Base-by-base conservation (phyloP, 1,284 basidiomycete species). In the Sanghuangporus weigelae region DNA sequence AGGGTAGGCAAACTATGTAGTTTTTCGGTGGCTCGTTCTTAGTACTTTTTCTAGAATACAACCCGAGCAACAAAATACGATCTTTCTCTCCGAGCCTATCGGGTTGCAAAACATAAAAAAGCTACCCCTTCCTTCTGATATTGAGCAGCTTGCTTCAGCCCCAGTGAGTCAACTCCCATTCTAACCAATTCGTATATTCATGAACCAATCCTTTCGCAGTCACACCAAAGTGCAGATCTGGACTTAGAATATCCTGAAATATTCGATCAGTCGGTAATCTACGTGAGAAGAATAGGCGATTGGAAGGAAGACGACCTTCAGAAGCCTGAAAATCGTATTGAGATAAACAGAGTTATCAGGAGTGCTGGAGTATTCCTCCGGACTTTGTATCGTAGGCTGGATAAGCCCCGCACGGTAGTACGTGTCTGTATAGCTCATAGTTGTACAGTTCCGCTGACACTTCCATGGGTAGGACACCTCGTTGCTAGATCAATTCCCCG, bases 401-500 rank as follows among this genome's bases (percentile, higher is more conserved):
- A 46, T 46, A 14, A 7, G 16, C 44, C 44, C 44, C 8, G 44
- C 5, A 46, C 44, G 14, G 12, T 46, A 46, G 44, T 46, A 11
- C 44, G 44, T 46, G 44, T 19, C 19, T 46, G 44, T 16, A 3
- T 19, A 12, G 8, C 16, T 46, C 44, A 12, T n/a, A 2, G 14
- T 19, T 46, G 44, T 46, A 19, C 14, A 1, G 44, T 16, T 46
- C 8, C 16, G 7, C 14, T 46, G 14, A 46, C 14, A 3, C 14
- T 16, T 16, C 14, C 12, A 16, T 16, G 44, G 14, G 6, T 46
- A 46, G 44, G 44, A 46, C 19, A 19, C 44, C 14, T 46, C 44
- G 8, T n/a, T 46, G 44, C 44, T 46, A 16, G 14, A 46, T 7
- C 44, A 16, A 11, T 46, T 75, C 72, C 61, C 79, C 82, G 16